A percentile compares a stretch with the other conserved stretches of the same genome.
Evolutionary conservation across 1,284 basidiomycete species (phyloP).

Genomic region (Grifola frondosa): DNA sequence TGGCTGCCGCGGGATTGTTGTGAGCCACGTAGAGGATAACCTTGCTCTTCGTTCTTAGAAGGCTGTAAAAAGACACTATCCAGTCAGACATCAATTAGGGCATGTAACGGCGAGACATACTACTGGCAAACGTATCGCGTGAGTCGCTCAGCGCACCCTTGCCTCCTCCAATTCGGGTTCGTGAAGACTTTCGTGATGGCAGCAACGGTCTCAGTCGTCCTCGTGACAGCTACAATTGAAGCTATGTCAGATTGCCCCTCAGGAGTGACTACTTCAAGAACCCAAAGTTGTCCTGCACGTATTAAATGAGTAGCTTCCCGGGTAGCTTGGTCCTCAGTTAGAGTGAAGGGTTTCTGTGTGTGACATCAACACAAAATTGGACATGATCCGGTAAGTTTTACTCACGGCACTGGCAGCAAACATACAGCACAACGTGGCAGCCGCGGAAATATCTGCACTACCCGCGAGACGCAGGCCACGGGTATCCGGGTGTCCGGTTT

Average conservation of each 20-base stretch:
- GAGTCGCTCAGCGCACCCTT: constrained; percentile 56
- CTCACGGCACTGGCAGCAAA: constrained; percentile 62
- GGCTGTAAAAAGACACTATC: constrained; percentile 21
- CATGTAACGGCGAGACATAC: constrained; percentile 33
- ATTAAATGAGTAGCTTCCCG: constrained; percentile 55
- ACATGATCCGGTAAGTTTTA: constrained; percentile 12
- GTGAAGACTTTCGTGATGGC: constrained; percentile 71
- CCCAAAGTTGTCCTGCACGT: constrained; percentile 53
- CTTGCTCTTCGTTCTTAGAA: constrained; percentile 37
- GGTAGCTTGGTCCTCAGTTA: constrained; percentile 41
- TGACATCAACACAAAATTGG: constrained; percentile 6
- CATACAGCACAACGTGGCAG: constrained; percentile 49
- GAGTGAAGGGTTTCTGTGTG: constrained; percentile 59
- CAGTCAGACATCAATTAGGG: neutral
- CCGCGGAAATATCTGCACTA: constrained; percentile 39
- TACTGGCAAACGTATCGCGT: constrained; percentile 51
- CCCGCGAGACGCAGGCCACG: constrained; percentile 45
- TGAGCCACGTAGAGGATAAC: constrained; percentile 58
- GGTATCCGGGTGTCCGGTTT: constrained; percentile 26
- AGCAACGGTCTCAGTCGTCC: constrained; percentile 49
- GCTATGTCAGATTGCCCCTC: constrained; percentile 42
- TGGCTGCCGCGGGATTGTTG: constrained; percentile 49
- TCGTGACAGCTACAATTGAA: constrained; percentile 63
- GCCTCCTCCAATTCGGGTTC: constrained; percentile 45
- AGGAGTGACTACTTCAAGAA: constrained; percentile 44